These are phyloP conservation scores for Luffa aegyptiaca DNA, from an alignment of 306 rosid genomes.

Conservation along the genomic window DNA sequence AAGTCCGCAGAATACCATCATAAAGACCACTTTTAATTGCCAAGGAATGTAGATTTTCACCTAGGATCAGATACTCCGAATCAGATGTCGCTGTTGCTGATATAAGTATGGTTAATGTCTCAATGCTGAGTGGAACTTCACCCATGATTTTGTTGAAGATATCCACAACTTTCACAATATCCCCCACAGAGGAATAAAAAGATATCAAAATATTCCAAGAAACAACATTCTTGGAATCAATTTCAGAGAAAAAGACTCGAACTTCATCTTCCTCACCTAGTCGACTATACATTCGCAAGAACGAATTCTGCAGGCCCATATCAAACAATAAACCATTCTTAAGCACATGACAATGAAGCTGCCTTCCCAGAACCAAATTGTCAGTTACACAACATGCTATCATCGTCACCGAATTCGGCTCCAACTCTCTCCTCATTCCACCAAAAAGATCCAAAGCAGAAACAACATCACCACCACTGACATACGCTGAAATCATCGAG, in stretches of 20 bases:
- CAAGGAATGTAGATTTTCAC: constrained; percentile 31
- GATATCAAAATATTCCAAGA: constrained; percentile 39
- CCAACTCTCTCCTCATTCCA: constrained; percentile 2
- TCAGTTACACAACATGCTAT: constrained; percentile 22
- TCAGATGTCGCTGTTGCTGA: constrained; percentile 30
- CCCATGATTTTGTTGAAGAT: constrained; percentile 24
- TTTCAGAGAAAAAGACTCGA: constrained; percentile 26
- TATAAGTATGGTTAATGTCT: constrained; percentile 31
- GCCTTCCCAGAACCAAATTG: constrained; percentile 20
- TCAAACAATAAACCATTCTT: constrained; percentile 32
- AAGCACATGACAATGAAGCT: constrained; percentile 33
- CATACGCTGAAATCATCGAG: constrained; percentile 19
- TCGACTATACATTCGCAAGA: constrained; percentile 39
- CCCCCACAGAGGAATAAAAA: constrained; percentile 23
- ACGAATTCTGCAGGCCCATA: constrained; percentile 28
- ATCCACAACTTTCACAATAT: constrained; percentile 18
- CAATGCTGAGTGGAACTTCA: constrained; percentile 13
- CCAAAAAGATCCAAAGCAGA: not conserved
- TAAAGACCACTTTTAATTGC: constrained; percentile 32
- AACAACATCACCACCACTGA: not conserved
- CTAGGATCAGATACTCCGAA: constrained; percentile 22
- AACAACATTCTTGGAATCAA: constrained; percentile 26
- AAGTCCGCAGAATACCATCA: constrained; percentile 34
- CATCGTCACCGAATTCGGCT: constrained; percentile 37
- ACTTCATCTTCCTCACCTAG: constrained; percentile 20